phyloP scores from a whole-genome alignment of 2,329 filamentous ascomycete species.

The Colletotrichum sp. region DNA sequence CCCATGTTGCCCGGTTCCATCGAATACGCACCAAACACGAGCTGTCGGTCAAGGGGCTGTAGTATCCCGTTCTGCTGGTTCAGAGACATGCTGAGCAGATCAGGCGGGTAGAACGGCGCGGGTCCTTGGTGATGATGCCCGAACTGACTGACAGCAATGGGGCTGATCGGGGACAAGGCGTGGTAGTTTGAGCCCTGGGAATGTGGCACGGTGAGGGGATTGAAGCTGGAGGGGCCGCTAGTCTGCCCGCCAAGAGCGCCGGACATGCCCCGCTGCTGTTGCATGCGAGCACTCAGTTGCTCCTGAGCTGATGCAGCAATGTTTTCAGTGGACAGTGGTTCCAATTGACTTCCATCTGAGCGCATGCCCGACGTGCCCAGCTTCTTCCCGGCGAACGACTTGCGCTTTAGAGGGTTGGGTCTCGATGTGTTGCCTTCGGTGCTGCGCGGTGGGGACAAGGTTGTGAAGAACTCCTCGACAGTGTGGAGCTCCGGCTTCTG shows the following conservation, averaged over 20 bases:
- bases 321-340: conserved; percentile 23
- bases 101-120: conserved; percentile 50
- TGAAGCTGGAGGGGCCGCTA: conserved; percentile 44
- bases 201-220: conserved; percentile 44
- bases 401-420: conserved; percentile 35
- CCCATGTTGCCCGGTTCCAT: conserved; percentile 49
- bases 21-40: conserved; percentile 76
- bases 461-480: conserved; percentile 92
- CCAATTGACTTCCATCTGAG: conserved; percentile 21
- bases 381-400: conserved; percentile 40
- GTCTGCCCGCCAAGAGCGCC: conserved; percentile 44
- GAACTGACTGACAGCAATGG: conserved; percentile 46
- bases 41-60: conserved; percentile 75
- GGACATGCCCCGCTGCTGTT: conserved; percentile 49
- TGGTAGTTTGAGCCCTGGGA: conserved; percentile 48
- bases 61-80: conserved; percentile 58
- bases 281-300: conserved; percentile 37
- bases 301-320: conserved; percentile 39
- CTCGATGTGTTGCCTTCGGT: conserved; percentile 35
- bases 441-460: conserved; percentile 69
- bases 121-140: conserved; percentile 39
- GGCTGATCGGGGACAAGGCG: conserved; percentile 57
- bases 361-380: conserved; percentile 19
- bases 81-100: conserved; percentile 59
- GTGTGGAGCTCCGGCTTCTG: conserved; percentile 91